These are phyloP conservation scores for Sordariomycetes sp. DNA, from an alignment of 2,329 filamentous ascomycete genomes.

Conservation along the genomic window DNA sequence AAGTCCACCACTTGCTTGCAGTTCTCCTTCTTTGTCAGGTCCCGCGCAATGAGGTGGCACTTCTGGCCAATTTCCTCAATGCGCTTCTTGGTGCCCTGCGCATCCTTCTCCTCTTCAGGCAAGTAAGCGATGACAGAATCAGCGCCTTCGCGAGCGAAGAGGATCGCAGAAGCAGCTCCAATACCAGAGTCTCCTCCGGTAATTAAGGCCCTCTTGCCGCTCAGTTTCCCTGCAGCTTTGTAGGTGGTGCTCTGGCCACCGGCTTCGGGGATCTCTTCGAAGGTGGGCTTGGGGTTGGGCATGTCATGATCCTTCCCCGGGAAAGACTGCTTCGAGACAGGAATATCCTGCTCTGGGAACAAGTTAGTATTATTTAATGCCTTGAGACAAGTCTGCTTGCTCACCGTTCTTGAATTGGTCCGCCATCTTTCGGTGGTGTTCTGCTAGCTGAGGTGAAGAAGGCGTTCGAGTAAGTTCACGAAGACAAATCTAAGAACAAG, in stretches of 20 bases:
- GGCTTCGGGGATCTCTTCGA: constrained; percentile 56
- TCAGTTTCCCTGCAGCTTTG: constrained; percentile 32
- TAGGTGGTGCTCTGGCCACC: constrained; percentile 54
- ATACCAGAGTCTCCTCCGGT: constrained; percentile 40
- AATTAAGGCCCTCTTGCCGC: constrained; percentile 40
- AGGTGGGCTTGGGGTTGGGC: constrained; percentile 38
- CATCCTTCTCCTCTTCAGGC: constrained; percentile 45
- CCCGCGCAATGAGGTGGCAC: constrained; percentile 53
- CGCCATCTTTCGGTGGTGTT: constrained; percentile 7
- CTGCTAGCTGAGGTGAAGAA: background rate
- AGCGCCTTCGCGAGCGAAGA: constrained; percentile 49
- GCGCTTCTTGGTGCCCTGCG: constrained; percentile 39
- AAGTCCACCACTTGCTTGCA: constrained; percentile 62
- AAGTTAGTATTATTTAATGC: constrained; percentile 37
- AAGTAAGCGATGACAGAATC: constrained; percentile 47
- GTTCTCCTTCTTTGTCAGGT: constrained; percentile 56
- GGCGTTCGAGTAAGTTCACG: background rate
- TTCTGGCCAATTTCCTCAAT: constrained; percentile 52
- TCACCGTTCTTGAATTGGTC: constrained; percentile 12
- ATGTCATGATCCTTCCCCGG: constrained; percentile 17
- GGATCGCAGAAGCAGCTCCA: constrained; percentile 28
- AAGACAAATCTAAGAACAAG: background rate
- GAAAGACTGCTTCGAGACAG: constrained; percentile 17
- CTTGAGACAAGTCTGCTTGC: constrained; percentile 19
- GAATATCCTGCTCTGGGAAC: constrained; percentile 61